phyloP scores from a whole-genome alignment of 176 grass and related monocot species.

The Aegilops longissima region DNA sequence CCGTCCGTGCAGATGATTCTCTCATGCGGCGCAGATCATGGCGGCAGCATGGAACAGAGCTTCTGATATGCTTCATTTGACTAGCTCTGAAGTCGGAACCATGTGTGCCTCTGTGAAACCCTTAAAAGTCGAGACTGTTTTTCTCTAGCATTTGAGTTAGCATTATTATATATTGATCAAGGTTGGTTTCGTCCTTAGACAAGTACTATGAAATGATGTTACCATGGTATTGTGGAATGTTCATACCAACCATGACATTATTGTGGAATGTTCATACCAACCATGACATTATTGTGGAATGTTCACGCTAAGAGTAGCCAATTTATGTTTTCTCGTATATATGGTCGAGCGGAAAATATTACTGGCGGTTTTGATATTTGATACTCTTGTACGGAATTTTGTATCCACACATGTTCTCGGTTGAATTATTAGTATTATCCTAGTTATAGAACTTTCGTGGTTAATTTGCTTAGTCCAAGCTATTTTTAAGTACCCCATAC shows the following conservation, averaged over 20 bases:
- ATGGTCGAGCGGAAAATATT: not conserved
- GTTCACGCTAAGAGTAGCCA: not conserved
- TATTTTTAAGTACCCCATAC: not conserved
- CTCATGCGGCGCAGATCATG: too few species aligned
- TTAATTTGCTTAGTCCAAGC: not conserved
- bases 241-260: not conserved
- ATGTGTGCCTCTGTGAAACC: not conserved
- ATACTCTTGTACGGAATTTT: not conserved
- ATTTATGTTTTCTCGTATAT: not conserved
- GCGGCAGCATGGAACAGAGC: too few species aligned
- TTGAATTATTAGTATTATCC: not conserved
- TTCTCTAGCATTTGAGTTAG: not conserved
- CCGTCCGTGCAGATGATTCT: too few species aligned
- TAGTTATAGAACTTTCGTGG: not conserved
- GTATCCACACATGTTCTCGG: not conserved
- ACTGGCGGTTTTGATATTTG: not conserved
- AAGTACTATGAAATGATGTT: not conserved
- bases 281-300: not conserved
- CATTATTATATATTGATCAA: not conserved
- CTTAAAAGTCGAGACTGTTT: not conserved
- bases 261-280: not conserved
- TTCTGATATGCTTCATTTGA: too few species aligned
- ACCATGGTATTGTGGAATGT: not conserved
- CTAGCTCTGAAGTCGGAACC: not conserved
- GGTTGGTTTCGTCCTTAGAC: not conserved